Base-by-base conservation (phyloP, 306 rosid genomes). In the Morella rubra region DNA sequence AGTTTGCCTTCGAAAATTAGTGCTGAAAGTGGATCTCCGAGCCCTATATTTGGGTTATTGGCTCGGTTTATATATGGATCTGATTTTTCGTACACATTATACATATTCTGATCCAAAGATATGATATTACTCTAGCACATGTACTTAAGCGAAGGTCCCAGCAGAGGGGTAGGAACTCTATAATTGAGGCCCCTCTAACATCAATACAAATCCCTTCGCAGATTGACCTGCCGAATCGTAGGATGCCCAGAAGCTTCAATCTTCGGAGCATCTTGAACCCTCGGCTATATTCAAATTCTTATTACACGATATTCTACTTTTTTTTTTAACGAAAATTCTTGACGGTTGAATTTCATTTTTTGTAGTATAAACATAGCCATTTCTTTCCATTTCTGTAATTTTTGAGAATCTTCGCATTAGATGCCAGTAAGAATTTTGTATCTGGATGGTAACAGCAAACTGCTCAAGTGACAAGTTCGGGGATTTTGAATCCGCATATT, bases 1-100 rank as follows among this genome's bases (percentile, higher is more conserved):
- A 95, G 99, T 95, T 95, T 95, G 92, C 93, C 91, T 95, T 92
- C 96, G 99, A 18, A 95, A 53, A 92, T 82, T 12, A 58, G 40
- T 15, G 7, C 40, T 69, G 90, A 90, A 85, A 78, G 64, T 79
- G 40, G 74, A 83, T 84, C 49, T 59, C 83, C 41, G 76, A 81
- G 64, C 71, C 82, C 68, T 76, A 71, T 50, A 76, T 32, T 69
- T 60, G 62, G 41, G 9, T 77, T 8, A 44, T 76, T 76, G 84
- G 85, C 83, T 88, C 56, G 82, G 85, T 45, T 49, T 56, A 27
- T 15, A 15, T 74, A 40, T 73, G 1, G 75, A 55, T 73, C 78
- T 24, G 76, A 49, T 49, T 72, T 80, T 78, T 88, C 93, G 53
- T 6, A 90, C 72, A 72, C n/a, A 66, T 60, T 11, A 10, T 12